Percentiles rank a stretch among this genome's conserved stretches.
phyloP scores from a whole-genome alignment of 768 basidiomycete genomes.

The Mrakia frigida region DNA sequence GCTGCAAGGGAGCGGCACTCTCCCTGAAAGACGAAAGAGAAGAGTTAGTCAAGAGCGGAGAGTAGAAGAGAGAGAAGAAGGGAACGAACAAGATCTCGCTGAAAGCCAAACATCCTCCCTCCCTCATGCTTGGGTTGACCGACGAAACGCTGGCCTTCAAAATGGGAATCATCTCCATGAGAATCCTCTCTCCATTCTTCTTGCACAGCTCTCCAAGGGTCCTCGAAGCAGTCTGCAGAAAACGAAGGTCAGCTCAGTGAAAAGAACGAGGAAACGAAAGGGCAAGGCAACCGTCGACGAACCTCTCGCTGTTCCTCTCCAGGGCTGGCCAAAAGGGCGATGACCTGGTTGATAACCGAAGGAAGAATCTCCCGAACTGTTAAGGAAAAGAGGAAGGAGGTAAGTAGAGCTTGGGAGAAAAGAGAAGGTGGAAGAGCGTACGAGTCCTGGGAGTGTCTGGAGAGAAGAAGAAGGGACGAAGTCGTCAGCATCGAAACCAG shows the following conservation, averaged over 20 bases:
- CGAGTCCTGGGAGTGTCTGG: slow-evolving; percentile 71
- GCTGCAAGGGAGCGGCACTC: slow-evolving; percentile 72
- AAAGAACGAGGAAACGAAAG: background rate
- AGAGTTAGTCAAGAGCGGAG: background rate
- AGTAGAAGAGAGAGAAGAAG: background rate
- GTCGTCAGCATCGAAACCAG: background rate
- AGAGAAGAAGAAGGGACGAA: background rate
- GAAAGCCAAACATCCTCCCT: slow-evolving; percentile 82
- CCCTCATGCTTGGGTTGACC: slow-evolving; percentile 53
- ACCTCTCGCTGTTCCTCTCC: slow-evolving; percentile 90
- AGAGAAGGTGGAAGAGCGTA: too few species aligned
- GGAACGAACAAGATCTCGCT: slow-evolving; percentile 74
- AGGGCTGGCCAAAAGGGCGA: slow-evolving; percentile 63
- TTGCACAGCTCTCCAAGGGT: slow-evolving; percentile 84
- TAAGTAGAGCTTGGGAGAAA: slow-evolving; percentile 55
- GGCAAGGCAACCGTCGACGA: slow-evolving; percentile 12
- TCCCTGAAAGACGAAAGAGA: slow-evolving; percentile 52
- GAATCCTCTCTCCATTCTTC: slow-evolving; percentile 88
- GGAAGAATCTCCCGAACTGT: slow-evolving; percentile 72
- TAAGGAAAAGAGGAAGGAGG: slow-evolving; percentile 1
- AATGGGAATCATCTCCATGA: slow-evolving; percentile 76
- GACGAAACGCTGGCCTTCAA: slow-evolving; percentile 59
- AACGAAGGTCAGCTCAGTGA: background rate
- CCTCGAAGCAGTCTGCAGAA: slow-evolving; percentile 69
- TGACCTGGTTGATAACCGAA: slow-evolving; percentile 68